Base-by-base conservation (phyloP, 805 yeast species). In the Cyberlindnera americana region DNA sequence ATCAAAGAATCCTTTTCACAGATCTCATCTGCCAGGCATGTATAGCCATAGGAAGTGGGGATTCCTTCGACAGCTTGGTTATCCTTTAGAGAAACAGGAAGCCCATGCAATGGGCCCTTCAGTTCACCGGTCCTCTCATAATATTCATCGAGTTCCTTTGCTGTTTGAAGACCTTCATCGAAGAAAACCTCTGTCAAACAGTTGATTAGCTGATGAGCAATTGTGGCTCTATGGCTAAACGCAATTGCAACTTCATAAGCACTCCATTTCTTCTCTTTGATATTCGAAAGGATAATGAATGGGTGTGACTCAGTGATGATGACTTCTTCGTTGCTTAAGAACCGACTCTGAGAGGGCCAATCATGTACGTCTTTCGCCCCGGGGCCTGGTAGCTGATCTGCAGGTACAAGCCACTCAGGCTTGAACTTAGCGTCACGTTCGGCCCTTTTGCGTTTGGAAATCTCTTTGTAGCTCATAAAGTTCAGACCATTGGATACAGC, bases 31-130 rank as follows among this genome's bases (percentile, higher is more conserved):
- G 68, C 56, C 49, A 60, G 65, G n/a, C 65, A 62, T 31, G 70
- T 72, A 41, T 67, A 68, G 3, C 81, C 83, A 46, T 73, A 58
- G 11, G 75, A 57, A 3, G 81, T 62, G 6, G 70, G 69, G 16
- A 66, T 64, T 3, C 79, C 81, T 38, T 61, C 60, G 37, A 77
- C 50, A 40, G 57, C 53, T 25, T 55, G 24, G 21, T 59, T 53
- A 37, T 59, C 81, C 46, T 81, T 81, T 39, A 80, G 61, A 0
- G 84, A 77, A 29, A 81, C 62, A 9, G 88, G 88, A 15, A 81
- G 53, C 1, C 88, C 88, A 49, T 81, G 88, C 35, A 81, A 66
- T 2, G 83, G 82, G 23, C 88, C 88, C 32, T 73, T 59, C 4
- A 73, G 58, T 49, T 73, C 64, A 13, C 82, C 83, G 33, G 72